phyloP scores from a whole-genome alignment of 2,329 filamentous ascomycete species.

The Bretziella fagacearum region DNA sequence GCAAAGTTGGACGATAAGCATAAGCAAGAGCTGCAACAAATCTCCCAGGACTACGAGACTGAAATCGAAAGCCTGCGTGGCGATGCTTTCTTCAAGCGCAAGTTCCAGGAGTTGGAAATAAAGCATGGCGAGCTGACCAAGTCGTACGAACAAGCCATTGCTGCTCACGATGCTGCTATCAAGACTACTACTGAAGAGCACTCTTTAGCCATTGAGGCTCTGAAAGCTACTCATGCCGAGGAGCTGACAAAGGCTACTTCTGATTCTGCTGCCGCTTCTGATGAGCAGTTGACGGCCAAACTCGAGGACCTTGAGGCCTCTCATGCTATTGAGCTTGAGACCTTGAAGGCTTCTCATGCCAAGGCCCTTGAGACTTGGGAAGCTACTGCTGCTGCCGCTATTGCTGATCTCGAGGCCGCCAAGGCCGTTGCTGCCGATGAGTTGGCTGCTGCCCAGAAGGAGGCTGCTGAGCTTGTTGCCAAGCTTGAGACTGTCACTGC shows the following conservation, averaged over 20 bases:
- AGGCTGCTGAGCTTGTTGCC: constrained; percentile 27
- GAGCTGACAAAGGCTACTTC: constrained; percentile 26
- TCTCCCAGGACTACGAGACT: constrained; percentile 45
- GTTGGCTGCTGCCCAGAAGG: constrained; percentile 23
- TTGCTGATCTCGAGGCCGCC: constrained; percentile 21
- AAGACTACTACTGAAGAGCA: constrained; percentile 29
- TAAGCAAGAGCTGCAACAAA: constrained; percentile 38
- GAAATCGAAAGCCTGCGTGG: constrained; percentile 47
- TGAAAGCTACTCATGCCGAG: constrained; percentile 40
- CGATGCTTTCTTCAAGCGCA: constrained; percentile 46
- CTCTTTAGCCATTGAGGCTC: constrained; percentile 32
- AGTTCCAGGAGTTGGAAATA: constrained; percentile 42
- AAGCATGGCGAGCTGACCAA: constrained; percentile 35
- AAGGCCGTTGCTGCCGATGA: constrained; percentile 32
- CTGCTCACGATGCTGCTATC: constrained; percentile 27
- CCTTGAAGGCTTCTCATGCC: constrained; percentile 29
- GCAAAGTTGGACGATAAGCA: constrained; percentile 38
- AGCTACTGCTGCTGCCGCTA: constrained; percentile 17
- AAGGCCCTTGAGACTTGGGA: constrained; percentile 28
- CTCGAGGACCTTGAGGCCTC: constrained; percentile 27
- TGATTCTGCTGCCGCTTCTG: constrained; percentile 28
- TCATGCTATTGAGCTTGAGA: constrained; percentile 26
- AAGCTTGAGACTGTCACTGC: constrained; percentile 27
- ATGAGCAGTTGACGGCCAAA: constrained; percentile 28
- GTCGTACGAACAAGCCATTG: constrained; percentile 23